Evolutionary conservation across 495 filamentous ascomycete genomes (phyloP).

Genomic region (Staphylotrichum longicolle): DNA sequence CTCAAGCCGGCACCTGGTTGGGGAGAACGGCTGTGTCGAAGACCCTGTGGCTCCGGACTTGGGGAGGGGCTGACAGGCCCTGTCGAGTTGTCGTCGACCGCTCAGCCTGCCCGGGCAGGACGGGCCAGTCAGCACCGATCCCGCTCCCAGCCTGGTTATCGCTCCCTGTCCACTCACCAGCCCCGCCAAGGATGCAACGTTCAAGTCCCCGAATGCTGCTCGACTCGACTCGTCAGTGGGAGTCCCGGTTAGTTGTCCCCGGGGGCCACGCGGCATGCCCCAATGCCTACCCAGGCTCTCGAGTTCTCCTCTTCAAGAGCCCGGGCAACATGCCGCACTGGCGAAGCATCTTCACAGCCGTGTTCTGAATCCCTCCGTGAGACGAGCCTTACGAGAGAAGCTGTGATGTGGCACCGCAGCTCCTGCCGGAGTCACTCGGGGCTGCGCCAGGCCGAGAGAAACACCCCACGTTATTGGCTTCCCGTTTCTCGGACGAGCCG

Average conservation of each 20-base stretch:
- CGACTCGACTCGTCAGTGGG: background rate
- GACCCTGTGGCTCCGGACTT: slow-evolving; percentile 6
- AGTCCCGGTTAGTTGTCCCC: background rate
- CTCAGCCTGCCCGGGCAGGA: slow-evolving; percentile 5
- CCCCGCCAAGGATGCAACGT: slow-evolving; percentile 21
- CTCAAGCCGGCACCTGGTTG: slow-evolving; percentile 24
- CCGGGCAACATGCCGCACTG: background rate
- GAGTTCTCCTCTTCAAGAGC: background rate
- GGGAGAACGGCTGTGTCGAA: background rate
- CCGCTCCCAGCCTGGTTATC: slow-evolving; percentile 12
- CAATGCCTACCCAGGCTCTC: background rate
- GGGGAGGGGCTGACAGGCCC: slow-evolving; percentile 6
- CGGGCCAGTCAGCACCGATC: background rate
- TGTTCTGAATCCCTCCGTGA: background rate
- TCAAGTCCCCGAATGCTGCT: slow-evolving; percentile 10
- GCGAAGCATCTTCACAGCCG: background rate
- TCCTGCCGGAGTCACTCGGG: slow-evolving; percentile 3
- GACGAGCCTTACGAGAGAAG: background rate
- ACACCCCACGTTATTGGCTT: slow-evolving; percentile 8
- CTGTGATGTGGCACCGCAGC: slow-evolving; percentile 1
- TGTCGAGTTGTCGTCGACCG: background rate
- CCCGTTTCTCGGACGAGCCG: slow-evolving; percentile 11
- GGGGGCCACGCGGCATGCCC: slow-evolving; percentile 10
- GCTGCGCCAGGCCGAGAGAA: background rate
- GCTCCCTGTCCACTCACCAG: slow-evolving; percentile 11